Evolutionary conservation across 768 basidiomycete genomes (phyloP).

Genomic region (Kwoniella sp.): DNA sequence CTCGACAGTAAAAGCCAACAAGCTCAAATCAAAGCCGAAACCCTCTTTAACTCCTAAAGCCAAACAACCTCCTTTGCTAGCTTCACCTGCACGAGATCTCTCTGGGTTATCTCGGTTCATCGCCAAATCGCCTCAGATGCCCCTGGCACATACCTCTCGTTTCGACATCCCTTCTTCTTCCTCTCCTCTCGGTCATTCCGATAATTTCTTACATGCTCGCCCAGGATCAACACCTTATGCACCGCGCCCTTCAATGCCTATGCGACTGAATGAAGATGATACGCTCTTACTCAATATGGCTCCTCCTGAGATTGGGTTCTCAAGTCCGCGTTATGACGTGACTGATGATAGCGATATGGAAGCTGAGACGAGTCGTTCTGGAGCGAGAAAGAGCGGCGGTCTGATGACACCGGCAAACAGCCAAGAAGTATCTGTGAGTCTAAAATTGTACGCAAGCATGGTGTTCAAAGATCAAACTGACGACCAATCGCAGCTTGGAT

Average conservation of each 20-base stretch:
- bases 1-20: not conserved
- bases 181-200: conserved; percentile 8
- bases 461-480: no score
- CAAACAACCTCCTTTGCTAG: not conserved
- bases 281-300: conserved; percentile 25
- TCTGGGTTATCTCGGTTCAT: conserved; percentile 14
- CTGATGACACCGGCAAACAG: conserved; percentile 40
- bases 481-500: conserved; percentile 7
- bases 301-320: conserved; percentile 12
- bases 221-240: conserved; percentile 21
- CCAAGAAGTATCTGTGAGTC: conserved; percentile 29
- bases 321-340: conserved; percentile 5
- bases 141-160: not conserved
- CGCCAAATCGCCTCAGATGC: conserved; percentile 13
- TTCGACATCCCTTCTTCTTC: conserved; percentile 20
- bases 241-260: conserved; percentile 8
- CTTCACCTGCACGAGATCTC: not conserved
- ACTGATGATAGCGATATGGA: conserved; percentile 20
- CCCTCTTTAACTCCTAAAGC: conserved; percentile 1
- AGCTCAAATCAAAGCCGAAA: not conserved
- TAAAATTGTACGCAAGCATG: no score
- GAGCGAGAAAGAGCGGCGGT: conserved; percentile 14
- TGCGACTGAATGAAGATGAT: conserved; percentile 18
- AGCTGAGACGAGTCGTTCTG: not conserved
- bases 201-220: not conserved